Evolutionary conservation across 1,284 basidiomycete genomes (phyloP), one percentile per base, ranked within the genome.

Genomic region (Tetrapyrgos nigripes): DNA sequence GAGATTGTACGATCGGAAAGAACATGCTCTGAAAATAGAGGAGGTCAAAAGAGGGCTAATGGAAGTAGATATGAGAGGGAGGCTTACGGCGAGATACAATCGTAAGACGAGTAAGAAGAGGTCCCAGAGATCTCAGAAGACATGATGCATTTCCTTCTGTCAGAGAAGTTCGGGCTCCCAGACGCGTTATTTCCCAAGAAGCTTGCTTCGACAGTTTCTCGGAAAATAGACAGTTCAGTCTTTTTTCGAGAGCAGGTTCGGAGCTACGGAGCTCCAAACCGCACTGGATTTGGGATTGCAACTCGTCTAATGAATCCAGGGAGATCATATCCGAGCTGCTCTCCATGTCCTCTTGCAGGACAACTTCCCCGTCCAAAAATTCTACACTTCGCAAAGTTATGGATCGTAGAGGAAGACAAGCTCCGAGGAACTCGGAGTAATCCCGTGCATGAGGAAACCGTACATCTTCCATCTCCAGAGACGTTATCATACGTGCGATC

Each of bases 351-450:
- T 33, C 9, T 33, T 8, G 8, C 31, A 40, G 37, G 17, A 40
- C 17, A n/a, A 40, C 17, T 40, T 40, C 37, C 17, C 37, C 37
- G 4, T 40, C 14, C 37, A 50, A 21, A 31, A 28, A 58, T 50
- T 58, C 56, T n/a, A 58, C 40, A 31, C 23, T 48, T 29, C 51
- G 44, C 10, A 58, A 52, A 33, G 29, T 44, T 14, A 58, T 29
- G 26, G 43, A n/a, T 23, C 50, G 50, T 26, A 58, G n/a, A 9
- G 23, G 27, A 11, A 23, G n/a, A 40, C 52, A 58, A 9, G 17
- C 27, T 28, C 50, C 56, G 33, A 58, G 44, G 28, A 58, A 58
- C 50, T 58, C 50, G 50, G 43, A 58, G 33, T 52, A 46, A 17
- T 47, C 24, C 19, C n/a, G 37, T 21, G 29, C 26, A 26, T 58